Conservation (phyloP, 1,284 basidiomycete genomes). For the Psilocybe mexicana region DNA sequence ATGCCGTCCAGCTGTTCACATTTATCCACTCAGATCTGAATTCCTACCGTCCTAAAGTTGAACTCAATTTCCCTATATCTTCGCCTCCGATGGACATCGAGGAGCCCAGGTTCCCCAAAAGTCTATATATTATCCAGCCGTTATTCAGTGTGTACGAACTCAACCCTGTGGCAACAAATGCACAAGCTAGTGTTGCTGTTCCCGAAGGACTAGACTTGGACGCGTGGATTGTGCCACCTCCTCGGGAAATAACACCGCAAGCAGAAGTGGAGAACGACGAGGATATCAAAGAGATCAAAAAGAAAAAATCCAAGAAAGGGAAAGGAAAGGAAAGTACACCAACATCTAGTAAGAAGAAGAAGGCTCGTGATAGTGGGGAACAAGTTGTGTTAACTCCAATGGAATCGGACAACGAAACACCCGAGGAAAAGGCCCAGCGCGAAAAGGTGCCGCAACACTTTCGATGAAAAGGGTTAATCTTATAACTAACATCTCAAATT, state of each 20-base stretch:
- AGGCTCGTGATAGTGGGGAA: slow-evolving; percentile 29
- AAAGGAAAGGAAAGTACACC: slow-evolving; percentile 38
- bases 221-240: slow-evolving; percentile 76
- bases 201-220: slow-evolving; percentile 89
- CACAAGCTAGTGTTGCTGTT: slow-evolving; percentile 79
- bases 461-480: background rate
- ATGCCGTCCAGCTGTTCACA: slow-evolving; percentile 76
- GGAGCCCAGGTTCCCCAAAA: slow-evolving; percentile 78
- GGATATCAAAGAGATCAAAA: slow-evolving; percentile 47
- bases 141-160: slow-evolving; percentile 83
- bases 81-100: slow-evolving; percentile 36
- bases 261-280: slow-evolving; percentile 37
- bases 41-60: slow-evolving; percentile 49
- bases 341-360: slow-evolving; percentile 35
- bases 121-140: slow-evolving; percentile 83
- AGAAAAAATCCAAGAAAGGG: slow-evolving; percentile 52
- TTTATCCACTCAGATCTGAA: slow-evolving; percentile 84
- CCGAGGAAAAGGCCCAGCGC: slow-evolving; percentile 56
- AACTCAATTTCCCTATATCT: slow-evolving; percentile 33
- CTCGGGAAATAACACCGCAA: slow-evolving; percentile 40
- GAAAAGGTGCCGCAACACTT: slow-evolving; percentile 49
- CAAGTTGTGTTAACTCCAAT: slow-evolving; percentile 33
- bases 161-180: slow-evolving; percentile 79
- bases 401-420: slow-evolving; percentile 49
- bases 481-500: background rate